These are phyloP conservation scores for Parastagonospora avenae DNA, from an alignment of 2,329 filamentous ascomycete species.

Conservation along the genomic window DNA sequence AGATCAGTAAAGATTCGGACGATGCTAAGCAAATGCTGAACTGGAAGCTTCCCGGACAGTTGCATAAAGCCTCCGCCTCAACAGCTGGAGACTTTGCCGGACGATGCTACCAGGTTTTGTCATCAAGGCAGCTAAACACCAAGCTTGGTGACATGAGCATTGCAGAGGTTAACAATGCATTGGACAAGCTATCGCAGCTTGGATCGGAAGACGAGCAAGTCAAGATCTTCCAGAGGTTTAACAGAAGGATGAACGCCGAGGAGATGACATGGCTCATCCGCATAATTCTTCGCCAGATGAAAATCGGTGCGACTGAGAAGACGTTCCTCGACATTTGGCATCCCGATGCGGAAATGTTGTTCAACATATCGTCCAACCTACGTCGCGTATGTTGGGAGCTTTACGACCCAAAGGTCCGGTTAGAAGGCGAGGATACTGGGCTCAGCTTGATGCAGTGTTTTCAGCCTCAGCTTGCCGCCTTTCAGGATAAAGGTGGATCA, in stretches of 20 bases:
- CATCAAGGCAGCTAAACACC: conserved; percentile 78
- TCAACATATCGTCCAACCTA: conserved; percentile 89
- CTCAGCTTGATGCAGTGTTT: conserved; percentile 92
- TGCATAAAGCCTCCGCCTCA: conserved; percentile 52
- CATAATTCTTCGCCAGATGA: conserved; percentile 84
- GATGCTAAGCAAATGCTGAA: conserved; percentile 85
- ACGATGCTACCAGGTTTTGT: conserved; percentile 83
- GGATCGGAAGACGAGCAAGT: conserved; percentile 83
- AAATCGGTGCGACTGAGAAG: conserved; percentile 79
- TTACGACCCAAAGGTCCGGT: conserved; percentile 70
- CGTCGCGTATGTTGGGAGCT: conserved; percentile 95
- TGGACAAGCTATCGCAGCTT: conserved; percentile 77
- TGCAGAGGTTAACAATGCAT: conserved; percentile 82
- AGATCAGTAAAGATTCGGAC: conserved; percentile 87
- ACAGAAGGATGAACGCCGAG: conserved; percentile 87
- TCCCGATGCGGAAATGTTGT: conserved; percentile 62
- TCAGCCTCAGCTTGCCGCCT: conserved; percentile 92
- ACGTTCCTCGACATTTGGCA: conserved; percentile 76
- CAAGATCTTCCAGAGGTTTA: conserved; percentile 81
- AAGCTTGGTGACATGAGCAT: conserved; percentile 80
- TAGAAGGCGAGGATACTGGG: conserved; percentile 76
- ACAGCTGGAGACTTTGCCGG: conserved; percentile 88
- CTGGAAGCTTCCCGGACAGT: conserved; percentile 85
- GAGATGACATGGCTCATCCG: conserved; percentile 94
- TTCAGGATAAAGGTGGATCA: conserved; percentile 72